Evolutionary conservation across 257 asterid species (phyloP).

Genomic region (Solanum medicagineum): DNA sequence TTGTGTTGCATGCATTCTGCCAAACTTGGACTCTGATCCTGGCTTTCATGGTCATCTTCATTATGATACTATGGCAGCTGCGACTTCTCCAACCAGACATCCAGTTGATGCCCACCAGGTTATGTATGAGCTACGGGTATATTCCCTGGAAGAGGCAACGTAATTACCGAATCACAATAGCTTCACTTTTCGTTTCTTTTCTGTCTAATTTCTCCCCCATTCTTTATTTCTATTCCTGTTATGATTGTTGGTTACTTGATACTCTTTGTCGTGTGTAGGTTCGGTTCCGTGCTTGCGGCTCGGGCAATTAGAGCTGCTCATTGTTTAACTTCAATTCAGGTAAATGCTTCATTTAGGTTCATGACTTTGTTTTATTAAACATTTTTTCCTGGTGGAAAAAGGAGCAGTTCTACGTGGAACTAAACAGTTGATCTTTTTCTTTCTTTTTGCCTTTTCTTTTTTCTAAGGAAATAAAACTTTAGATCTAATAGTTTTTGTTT

Average conservation of each 20-base stretch:
- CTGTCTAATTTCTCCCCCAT: neutral
- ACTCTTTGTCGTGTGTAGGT: slow-evolving; percentile 28
- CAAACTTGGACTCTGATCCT: slow-evolving; percentile 60
- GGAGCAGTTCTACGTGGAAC: neutral
- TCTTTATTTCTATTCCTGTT: neutral
- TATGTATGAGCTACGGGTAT: slow-evolving; percentile 85
- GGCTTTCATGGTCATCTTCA: slow-evolving; percentile 56
- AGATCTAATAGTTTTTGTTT: neutral
- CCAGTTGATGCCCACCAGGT: slow-evolving; percentile 80
- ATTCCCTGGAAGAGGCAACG: slow-evolving; percentile 96
- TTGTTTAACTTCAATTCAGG: slow-evolving; percentile 98
- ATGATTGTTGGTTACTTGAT: slow-evolving; percentile 4
- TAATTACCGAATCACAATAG: slow-evolving; percentile 16
- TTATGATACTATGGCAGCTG: slow-evolving; percentile 50
- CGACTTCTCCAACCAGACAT: slow-evolving; percentile 95
- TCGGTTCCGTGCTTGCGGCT: slow-evolving; percentile 76
- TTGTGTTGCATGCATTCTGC: slow-evolving; percentile 91
- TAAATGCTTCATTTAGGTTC: slow-evolving; percentile 18
- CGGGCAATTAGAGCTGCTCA: slow-evolving; percentile 99
- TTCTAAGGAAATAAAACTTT: neutral
- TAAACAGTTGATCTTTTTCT: neutral
- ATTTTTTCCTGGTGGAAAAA: neutral
- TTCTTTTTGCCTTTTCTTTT: neutral
- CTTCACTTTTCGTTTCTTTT: neutral
- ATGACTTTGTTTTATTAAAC: neutral